A percentile compares a stretch with the other conserved stretches of the same genome.
phyloP scores from a whole-genome alignment of 2,329 filamentous ascomycete genomes.

The Colletotrichum trifolii region DNA sequence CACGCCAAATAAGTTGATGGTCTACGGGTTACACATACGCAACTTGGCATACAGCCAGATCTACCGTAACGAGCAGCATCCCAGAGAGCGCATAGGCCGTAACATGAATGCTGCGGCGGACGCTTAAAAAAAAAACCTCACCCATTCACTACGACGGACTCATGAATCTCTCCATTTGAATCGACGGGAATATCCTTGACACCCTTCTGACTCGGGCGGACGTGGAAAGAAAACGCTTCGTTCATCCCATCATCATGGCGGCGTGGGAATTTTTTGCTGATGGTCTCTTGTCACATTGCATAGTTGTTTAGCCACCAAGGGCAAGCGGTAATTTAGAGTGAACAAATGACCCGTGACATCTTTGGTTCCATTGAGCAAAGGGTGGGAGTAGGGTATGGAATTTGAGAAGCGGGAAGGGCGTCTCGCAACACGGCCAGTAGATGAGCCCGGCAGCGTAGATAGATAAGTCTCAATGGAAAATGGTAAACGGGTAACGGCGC shows the following conservation, averaged over 20 bases:
- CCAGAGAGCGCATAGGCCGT: neutral
- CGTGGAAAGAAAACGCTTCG: conserved; percentile 32
- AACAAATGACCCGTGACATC: conserved; percentile 24
- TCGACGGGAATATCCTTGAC: conserved; percentile 34
- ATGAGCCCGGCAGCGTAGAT: conserved; percentile 27
- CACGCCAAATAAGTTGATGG: conserved; percentile 64
- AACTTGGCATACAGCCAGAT: neutral
- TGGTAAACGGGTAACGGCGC: conserved; percentile 14
- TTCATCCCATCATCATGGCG: conserved; percentile 32
- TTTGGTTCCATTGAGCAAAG: conserved; percentile 18
- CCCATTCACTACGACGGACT: conserved; percentile 28
- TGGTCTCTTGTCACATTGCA: conserved; percentile 36
- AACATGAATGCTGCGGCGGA: neutral
- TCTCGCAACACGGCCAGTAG: conserved; percentile 13
- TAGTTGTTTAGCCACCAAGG: conserved; percentile 33
- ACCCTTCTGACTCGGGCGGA: conserved; percentile 32
- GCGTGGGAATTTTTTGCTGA: conserved; percentile 35
- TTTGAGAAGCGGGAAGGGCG: neutral
- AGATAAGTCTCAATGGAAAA: conserved; percentile 36
- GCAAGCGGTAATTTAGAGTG: conserved; percentile 33
- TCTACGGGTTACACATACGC: neutral
- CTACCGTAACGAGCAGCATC: conserved; percentile 9
- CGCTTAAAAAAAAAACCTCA: conserved; percentile 16
- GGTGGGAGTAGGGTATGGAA: neutral
- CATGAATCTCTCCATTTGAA: conserved; percentile 31